Percentiles rank a stretch among this genome's conserved stretches.
These are phyloP conservation scores for Martiniozyma asiatica DNA, from an alignment of 1,139 yeast genomes.

Conservation along the genomic window DNA sequence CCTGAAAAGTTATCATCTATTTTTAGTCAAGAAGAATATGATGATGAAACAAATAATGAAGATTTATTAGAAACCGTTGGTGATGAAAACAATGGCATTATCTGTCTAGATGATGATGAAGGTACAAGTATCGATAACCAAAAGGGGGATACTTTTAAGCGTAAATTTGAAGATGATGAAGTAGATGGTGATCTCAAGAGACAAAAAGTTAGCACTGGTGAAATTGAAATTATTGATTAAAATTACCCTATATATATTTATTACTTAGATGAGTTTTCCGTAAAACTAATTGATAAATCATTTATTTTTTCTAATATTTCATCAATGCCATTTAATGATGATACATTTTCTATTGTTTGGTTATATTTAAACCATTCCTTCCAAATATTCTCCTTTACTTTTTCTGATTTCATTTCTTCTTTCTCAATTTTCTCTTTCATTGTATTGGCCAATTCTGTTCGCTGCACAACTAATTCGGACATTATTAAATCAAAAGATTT, in stretches of 20 bases:
- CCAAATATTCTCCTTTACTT: slow-evolving; percentile 5
- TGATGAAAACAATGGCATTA: neutral
- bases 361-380: slow-evolving; percentile 7
- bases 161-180: neutral
- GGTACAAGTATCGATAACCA: too few species aligned
- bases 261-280: too few species aligned
- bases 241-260: too few species aligned
- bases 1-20: slow-evolving; percentile 10
- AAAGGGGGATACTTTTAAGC: neutral
- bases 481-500: slow-evolving; percentile 11
- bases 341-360: too few species aligned
- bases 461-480: slow-evolving; percentile 10
- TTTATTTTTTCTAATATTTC: too few species aligned
- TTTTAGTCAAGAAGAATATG: slow-evolving; percentile 8
- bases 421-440: neutral
- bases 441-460: slow-evolving; percentile 3
- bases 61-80: slow-evolving; percentile 2
- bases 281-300: too few species aligned
- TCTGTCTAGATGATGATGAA: neutral
- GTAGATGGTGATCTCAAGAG: neutral
- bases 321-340: too few species aligned
- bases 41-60: slow-evolving; percentile 7
- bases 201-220: too few species aligned
- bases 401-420: slow-evolving; percentile 7
- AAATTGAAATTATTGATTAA: too few species aligned